Evolutionary conservation across 768 basidiomycete genomes (phyloP).

Genomic region (Hygrocybe punicea): DNA sequence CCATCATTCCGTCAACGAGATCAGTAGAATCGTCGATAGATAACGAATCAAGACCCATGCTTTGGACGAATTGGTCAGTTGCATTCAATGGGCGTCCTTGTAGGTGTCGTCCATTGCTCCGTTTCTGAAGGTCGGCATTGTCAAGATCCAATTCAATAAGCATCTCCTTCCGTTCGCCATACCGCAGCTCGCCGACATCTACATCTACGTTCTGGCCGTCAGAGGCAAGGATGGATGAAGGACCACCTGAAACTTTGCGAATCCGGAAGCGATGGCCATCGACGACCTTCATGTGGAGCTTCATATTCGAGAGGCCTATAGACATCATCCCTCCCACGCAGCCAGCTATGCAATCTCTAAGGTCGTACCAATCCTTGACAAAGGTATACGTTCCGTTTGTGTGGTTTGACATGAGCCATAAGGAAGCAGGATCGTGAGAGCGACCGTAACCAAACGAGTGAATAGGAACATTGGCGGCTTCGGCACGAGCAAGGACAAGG

Average conservation of each 20-base stretch:
- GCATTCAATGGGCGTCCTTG: slow-evolving; percentile 57
- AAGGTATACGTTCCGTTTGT: slow-evolving; percentile 97
- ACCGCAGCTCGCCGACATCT: slow-evolving; percentile 88
- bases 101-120: slow-evolving; percentile 26
- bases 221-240: slow-evolving; percentile 79
- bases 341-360: slow-evolving; percentile 87
- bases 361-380: slow-evolving; percentile 96
- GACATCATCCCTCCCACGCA: slow-evolving; percentile 97
- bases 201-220: slow-evolving; percentile 95
- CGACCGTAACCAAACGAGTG: slow-evolving; percentile 97
- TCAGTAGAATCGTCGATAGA: slow-evolving; percentile 69
- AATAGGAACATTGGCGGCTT: slow-evolving; percentile 95
- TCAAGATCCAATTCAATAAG: slow-evolving; percentile 93
- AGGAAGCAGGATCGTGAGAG: slow-evolving; percentile 93
- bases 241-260: slow-evolving; percentile 90
- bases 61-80: slow-evolving; percentile 85
- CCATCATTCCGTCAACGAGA: slow-evolving; percentile 90
- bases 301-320: slow-evolving; percentile 89
- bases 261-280: slow-evolving; percentile 89
- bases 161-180: slow-evolving; percentile 98
- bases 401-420: slow-evolving; percentile 99
- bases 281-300: slow-evolving; percentile 90
- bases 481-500: slow-evolving; percentile 91
- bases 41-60: slow-evolving; percentile 76
- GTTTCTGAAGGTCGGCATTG: slow-evolving; percentile 57